Conservation (phyloP, 2,329 filamentous ascomycete species). For the Lasiodiplodia gonubiensis region DNA sequence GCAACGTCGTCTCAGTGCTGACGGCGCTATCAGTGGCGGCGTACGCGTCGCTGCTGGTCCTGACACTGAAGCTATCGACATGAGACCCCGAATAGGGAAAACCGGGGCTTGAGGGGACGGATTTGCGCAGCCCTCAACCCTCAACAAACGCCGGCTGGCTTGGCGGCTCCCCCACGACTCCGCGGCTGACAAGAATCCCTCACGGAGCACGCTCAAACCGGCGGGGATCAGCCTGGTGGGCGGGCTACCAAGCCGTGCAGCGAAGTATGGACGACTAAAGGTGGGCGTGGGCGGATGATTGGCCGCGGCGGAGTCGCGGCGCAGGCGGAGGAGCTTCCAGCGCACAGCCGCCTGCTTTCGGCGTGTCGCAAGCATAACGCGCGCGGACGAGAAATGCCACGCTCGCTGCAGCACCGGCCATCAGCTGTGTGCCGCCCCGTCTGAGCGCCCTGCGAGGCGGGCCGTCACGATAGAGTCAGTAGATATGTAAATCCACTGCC, state of each 20-base stretch:
- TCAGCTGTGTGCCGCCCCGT: not conserved
- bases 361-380: constrained; percentile 21
- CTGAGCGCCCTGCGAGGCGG: constrained; percentile 10
- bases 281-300: constrained; percentile 23
- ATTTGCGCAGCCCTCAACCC: constrained; percentile 16
- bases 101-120: constrained; percentile 1
- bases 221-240: constrained; percentile 18
- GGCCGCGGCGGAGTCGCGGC: constrained; percentile 19
- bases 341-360: constrained; percentile 26
- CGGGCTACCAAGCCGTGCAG: not conserved
- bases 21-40: constrained; percentile 67
- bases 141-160: constrained; percentile 22
- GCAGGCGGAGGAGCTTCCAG: constrained; percentile 9
- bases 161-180: constrained; percentile 21
- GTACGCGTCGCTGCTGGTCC: constrained; percentile 64
- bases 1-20: constrained; percentile 68
- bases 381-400: constrained; percentile 14
- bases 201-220: constrained; percentile 16
- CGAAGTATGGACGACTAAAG: not conserved
- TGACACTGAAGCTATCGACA: constrained; percentile 55
- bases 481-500: constrained; percentile 22
- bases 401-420: constrained; percentile 12
- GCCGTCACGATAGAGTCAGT: constrained; percentile 25
- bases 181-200: constrained; percentile 19
- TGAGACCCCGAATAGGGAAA: not conserved